A percentile compares a stretch with the other conserved stretches of the same genome.
Conservation (phyloP, 2,329 filamentous ascomycete species). For the Aspergillus transmontanensis region DNA sequence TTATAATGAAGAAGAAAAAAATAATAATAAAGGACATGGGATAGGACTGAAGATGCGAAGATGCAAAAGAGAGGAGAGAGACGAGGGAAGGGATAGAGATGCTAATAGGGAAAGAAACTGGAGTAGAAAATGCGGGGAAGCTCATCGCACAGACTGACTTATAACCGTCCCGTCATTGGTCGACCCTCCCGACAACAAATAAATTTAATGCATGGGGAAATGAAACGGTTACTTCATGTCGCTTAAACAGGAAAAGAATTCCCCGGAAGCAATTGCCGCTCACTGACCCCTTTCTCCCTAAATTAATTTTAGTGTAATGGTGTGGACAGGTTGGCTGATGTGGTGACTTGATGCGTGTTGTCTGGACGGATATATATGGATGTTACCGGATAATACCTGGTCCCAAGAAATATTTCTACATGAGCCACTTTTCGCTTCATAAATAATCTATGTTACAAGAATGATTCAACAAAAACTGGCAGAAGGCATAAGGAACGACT, state of each 20-base stretch:
- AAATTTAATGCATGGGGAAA: neutral
- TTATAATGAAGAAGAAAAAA: neutral
- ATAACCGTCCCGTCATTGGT: conserved; percentile 1
- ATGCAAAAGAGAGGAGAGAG: neutral
- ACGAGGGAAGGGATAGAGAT: neutral
- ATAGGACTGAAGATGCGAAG: neutral
- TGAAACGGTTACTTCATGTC: neutral
- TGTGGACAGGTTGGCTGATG: neutral
- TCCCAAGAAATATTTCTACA: neutral
- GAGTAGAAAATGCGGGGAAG: conserved; percentile 7
- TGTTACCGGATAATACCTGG: neutral
- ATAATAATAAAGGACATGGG: neutral
- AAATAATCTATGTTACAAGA: neutral
- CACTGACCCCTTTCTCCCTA: neutral
- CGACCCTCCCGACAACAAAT: neutral
- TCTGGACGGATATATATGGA: neutral
- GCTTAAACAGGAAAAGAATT: neutral
- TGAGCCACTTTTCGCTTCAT: neutral
- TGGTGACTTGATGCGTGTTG: neutral
- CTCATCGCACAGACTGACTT: neutral
- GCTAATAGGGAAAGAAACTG: neutral
- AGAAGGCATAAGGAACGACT: neutral
- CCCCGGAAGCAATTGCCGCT: neutral
- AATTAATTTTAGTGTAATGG: neutral
- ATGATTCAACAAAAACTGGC: neutral